phyloP scores from a whole-genome alignment of 106 monocot genomes.

The Vanilla planifolia region DNA sequence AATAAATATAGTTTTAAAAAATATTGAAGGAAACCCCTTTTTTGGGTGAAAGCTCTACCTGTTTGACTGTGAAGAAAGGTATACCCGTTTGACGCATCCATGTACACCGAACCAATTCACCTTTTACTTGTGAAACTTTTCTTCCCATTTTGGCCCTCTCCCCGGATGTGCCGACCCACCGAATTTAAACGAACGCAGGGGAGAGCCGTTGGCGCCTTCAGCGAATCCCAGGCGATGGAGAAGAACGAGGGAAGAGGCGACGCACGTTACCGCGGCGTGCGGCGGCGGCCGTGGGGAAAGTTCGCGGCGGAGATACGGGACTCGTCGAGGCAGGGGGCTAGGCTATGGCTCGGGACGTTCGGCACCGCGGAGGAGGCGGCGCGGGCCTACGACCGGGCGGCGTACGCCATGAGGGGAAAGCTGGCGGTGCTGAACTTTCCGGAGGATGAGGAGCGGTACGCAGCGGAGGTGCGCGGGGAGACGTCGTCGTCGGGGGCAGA shows the following conservation, averaged over 20 bases:
- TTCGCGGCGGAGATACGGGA: slow-evolving; percentile 62
- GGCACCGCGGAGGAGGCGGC: slow-evolving; percentile 38
- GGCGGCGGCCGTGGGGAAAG: slow-evolving; percentile 50
- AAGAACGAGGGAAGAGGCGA: not conserved
- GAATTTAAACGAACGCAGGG: not conserved
- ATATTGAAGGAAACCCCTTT: too few species aligned
- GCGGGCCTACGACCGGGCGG: slow-evolving; percentile 30
- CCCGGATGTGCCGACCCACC: too few species aligned
- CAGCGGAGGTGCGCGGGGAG: too few species aligned
- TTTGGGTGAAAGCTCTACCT: not conserved
- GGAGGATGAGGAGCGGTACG: not conserved
- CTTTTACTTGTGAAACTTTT: not conserved
- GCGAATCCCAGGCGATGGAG: not conserved
- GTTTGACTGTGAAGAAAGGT: too few species aligned
- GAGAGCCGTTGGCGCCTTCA: not conserved
- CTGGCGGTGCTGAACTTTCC: slow-evolving; percentile 36
- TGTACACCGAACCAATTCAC: not conserved
- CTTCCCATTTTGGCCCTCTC: too few species aligned
- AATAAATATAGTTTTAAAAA: not conserved
- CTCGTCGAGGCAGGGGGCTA: slow-evolving; percentile 19
- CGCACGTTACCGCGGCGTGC: slow-evolving; percentile 7
- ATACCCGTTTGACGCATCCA: slow-evolving; percentile 7
- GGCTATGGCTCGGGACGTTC: slow-evolving; percentile 45
- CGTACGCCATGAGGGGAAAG: slow-evolving; percentile 23
- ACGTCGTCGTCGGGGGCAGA: not conserved